Evolutionary conservation across 2,329 filamentous ascomycete species (phyloP).

Genomic region (Aspergillus sclerotialis): DNA sequence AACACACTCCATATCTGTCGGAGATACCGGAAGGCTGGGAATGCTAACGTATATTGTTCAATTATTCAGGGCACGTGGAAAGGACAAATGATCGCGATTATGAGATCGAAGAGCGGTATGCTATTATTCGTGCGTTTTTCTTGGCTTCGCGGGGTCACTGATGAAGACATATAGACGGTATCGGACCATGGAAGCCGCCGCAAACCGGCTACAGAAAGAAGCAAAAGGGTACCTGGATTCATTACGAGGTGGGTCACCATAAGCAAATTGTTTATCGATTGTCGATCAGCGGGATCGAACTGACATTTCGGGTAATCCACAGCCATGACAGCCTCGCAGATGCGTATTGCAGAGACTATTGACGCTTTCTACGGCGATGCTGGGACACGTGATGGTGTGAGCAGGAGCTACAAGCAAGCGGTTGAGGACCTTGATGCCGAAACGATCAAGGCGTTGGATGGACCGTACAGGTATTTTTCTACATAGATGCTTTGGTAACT

Average conservation of each 20-base stretch:
- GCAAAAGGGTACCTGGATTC: slow-evolving; percentile 97
- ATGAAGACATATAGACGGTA: slow-evolving; percentile 60
- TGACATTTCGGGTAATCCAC: slow-evolving; percentile 7
- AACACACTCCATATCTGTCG: neutral
- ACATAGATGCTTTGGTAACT: too few relatives aligned
- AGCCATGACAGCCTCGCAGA: slow-evolving; percentile 99
- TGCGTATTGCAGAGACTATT: slow-evolving; percentile 98
- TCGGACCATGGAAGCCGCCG: slow-evolving; percentile 93
- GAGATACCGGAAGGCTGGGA: too few relatives aligned
- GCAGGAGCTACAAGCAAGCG: slow-evolving; percentile 94
- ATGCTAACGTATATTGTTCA: too few relatives aligned
- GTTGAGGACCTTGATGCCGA: slow-evolving; percentile 97
- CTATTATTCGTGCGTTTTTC: slow-evolving; percentile 1
- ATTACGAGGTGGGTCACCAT: slow-evolving; percentile 61
- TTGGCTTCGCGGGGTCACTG: slow-evolving; percentile 3
- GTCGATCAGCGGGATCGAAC: neutral
- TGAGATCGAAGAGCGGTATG: slow-evolving; percentile 85
- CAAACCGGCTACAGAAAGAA: slow-evolving; percentile 88
- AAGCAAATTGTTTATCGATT: neutral
- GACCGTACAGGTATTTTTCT: slow-evolving; percentile 67
- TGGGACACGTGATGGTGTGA: slow-evolving; percentile 89
- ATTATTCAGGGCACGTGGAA: slow-evolving; percentile 73
- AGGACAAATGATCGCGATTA: slow-evolving; percentile 98
- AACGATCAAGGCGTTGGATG: slow-evolving; percentile 96
- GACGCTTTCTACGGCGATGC: slow-evolving; percentile 98